Conservation (phyloP, 208 protist genomes). For the Strigomonas galati region DNA sequence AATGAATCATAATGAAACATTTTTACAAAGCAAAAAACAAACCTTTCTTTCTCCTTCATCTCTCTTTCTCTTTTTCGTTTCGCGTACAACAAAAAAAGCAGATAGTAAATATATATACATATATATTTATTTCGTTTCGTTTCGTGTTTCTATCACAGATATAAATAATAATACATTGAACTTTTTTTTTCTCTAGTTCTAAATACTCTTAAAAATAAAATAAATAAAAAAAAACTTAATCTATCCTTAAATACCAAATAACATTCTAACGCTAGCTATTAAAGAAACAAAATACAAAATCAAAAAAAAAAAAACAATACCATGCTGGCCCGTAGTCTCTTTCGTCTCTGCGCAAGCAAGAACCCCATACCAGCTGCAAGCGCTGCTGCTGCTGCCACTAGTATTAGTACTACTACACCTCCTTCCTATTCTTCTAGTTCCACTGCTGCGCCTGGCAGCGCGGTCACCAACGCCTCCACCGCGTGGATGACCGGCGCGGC, state of each 20-base stretch:
- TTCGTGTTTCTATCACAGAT: slow-evolving; percentile 1
- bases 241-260: background rate
- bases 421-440: slow-evolving; percentile 7
- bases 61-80: slow-evolving; percentile 6
- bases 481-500: slow-evolving; percentile 82
- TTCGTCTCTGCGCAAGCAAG: background rate
- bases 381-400: background rate
- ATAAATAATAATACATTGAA: background rate
- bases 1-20: background rate
- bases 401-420: slow-evolving; percentile 8
- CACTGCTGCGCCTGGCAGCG: slow-evolving; percentile 3
- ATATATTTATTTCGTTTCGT: background rate
- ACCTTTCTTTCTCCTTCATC: slow-evolving; percentile 1
- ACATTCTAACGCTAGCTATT: background rate
- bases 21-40: background rate
- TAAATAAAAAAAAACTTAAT: background rate
- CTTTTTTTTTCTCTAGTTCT: background rate
- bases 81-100: background rate
- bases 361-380: slow-evolving; percentile 4
- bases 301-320: too few species aligned
- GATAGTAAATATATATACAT: background rate
- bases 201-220: background rate
- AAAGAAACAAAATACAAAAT: too few species aligned
- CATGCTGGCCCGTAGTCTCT: background rate
- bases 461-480: slow-evolving; percentile 12